Percentiles rank a stretch among this genome's conserved stretches.
Evolutionary conservation across 371 early-diverging fungal species (phyloP).

Genomic region (Rhizopus sp.): DNA sequence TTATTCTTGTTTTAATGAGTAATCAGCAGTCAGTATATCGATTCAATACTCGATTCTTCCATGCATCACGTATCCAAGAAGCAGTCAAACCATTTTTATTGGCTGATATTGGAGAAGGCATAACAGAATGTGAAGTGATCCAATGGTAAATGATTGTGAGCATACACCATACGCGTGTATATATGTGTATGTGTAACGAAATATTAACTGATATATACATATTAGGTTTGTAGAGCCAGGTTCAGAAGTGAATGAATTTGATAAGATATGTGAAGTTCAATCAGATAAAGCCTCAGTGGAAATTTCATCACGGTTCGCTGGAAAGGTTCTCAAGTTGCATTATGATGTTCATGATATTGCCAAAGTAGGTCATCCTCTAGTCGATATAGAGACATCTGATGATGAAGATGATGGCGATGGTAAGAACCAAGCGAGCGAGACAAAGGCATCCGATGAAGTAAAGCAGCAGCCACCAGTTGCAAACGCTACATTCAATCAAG

Average conservation of each 20-base stretch:
- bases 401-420: slow-evolving; percentile 23
- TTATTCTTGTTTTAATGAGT: background rate
- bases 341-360: slow-evolving; percentile 91
- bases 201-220: background rate
- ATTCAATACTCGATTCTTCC: slow-evolving; percentile 33
- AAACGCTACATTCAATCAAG: too few species aligned
- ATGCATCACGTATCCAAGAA: slow-evolving; percentile 30
- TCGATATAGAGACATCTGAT: slow-evolving; percentile 84
- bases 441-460: background rate
- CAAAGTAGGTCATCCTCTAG: slow-evolving; percentile 89
- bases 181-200: background rate
- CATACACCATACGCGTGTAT: background rate
- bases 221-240: slow-evolving; percentile 91
- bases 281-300: slow-evolving; percentile 98
- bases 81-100: slow-evolving; percentile 78
- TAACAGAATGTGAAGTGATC: slow-evolving; percentile 94
- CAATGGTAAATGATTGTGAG: slow-evolving; percentile 78
- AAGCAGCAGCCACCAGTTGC: background rate
- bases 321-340: slow-evolving; percentile 79
- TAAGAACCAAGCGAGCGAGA: background rate
- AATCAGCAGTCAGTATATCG: too few species aligned
- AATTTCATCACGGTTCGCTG: slow-evolving; percentile 94
- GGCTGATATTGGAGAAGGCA: slow-evolving; percentile 98
- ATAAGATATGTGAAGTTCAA: slow-evolving; percentile 96
- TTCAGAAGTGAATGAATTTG: slow-evolving; percentile 87